phyloP scores from a whole-genome alignment of 331 rosid species.

The Spiraea crenata region DNA sequence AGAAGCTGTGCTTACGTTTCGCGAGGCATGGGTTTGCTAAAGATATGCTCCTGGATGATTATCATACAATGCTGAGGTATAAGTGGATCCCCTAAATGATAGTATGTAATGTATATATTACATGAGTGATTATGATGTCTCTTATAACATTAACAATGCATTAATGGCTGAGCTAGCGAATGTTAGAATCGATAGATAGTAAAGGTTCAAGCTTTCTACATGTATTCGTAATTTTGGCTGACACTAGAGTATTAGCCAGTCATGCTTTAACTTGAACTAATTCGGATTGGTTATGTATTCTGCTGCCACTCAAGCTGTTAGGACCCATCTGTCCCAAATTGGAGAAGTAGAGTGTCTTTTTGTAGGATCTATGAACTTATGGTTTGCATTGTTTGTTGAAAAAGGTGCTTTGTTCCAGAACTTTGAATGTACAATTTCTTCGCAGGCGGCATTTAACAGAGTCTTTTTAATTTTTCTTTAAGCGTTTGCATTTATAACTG shows the following conservation, averaged over 20 bases:
- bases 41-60: conserved; percentile 86
- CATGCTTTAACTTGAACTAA: neutral
- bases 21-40: conserved; percentile 47
- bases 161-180: too few relatives aligned
- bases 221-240: neutral
- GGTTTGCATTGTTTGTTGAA: neutral
- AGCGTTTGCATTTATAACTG: conserved; percentile 13
- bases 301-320: neutral
- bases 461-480: conserved; percentile 5
- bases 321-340: too few relatives aligned
- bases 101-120: neutral
- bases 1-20: conserved; percentile 67
- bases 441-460: neutral
- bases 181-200: conserved; percentile 16
- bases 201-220: conserved; percentile 3
- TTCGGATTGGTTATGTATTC: neutral
- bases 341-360: neutral
- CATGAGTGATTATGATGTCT: neutral
- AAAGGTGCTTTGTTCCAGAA: neutral
- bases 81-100: conserved; percentile 15
- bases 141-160: neutral
- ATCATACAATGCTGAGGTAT: conserved; percentile 96
- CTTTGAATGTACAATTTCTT: neutral
- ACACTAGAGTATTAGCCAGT: neutral
- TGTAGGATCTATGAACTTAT: neutral